A percentile compares a stretch with the other conserved stretches of the same genome.
phyloP scores from a whole-genome alignment of 768 basidiomycete species.

The Boletus patriciae region DNA sequence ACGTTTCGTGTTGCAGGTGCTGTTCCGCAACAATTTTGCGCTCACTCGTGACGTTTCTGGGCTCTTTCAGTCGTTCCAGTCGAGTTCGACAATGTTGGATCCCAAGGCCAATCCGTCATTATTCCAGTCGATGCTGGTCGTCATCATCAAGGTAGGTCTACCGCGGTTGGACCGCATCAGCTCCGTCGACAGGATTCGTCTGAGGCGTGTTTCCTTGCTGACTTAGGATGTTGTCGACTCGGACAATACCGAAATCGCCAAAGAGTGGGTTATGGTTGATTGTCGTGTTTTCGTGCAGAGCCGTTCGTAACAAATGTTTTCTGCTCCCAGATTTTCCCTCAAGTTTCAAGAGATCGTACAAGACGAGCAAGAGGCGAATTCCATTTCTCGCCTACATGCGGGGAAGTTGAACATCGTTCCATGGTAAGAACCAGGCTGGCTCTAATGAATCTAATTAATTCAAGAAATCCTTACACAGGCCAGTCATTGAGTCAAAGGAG shows the following conservation, averaged over 20 bases:
- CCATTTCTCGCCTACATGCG: constrained; percentile 58
- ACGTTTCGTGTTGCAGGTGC: constrained; percentile 40
- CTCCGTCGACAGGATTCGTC: background rate
- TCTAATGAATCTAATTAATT: background rate
- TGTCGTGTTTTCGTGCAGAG: too few species aligned
- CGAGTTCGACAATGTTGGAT: constrained; percentile 56
- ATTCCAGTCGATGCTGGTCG: constrained; percentile 57
- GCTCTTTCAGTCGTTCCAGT: constrained; percentile 62
- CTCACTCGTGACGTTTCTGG: constrained; percentile 58
- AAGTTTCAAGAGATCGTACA: constrained; percentile 65
- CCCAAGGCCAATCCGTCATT: constrained; percentile 57
- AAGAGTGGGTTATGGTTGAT: constrained; percentile 43
- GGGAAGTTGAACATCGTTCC: constrained; percentile 59
- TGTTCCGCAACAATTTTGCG: constrained; percentile 67
- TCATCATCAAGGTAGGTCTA: constrained; percentile 56
- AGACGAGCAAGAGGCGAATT: constrained; percentile 59
- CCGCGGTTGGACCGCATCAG: background rate
- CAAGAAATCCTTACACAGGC: constrained; percentile 25
- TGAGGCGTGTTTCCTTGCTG: background rate
- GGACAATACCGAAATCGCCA: constrained; percentile 56
- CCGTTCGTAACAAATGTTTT: background rate
- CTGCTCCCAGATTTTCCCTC: constrained; percentile 44
- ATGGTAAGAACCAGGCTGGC: constrained; percentile 36
- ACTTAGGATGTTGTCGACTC: constrained; percentile 63
- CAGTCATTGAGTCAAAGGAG: constrained; percentile 60